Evolutionary conservation across 2,329 filamentous ascomycete species (phyloP), one percentile per base, ranked within the genome.

Genomic region (Fusarium agapanthi): DNA sequence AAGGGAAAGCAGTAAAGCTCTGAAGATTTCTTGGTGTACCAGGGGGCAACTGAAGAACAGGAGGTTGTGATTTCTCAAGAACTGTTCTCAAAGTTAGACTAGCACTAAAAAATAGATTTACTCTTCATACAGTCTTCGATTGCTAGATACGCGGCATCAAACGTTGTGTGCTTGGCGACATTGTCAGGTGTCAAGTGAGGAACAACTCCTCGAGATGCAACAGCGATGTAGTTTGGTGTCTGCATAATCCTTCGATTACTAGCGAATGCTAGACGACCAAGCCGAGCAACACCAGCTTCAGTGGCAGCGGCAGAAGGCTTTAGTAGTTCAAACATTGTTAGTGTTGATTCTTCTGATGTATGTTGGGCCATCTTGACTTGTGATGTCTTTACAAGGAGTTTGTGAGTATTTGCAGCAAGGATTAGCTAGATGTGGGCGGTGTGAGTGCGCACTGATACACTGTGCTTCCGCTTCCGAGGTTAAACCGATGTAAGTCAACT

Each of bases 171-270:
- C 61, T 89, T 91, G 44, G 83, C 81, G 73, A 96, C 86, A 69
- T 92, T 92, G 84, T 99, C 96, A 43, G 95, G 95, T 7, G 95
- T 93, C 72, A 99, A 83, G 83, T 99, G 96, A 57, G 96, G 95
- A 40, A 98, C 85, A 4, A 89, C 89, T 28, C 96, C 96, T 77
- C 96, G 89, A 38, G 96, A 98, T 7, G 93, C 93, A 73, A 93
- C 86, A 56, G 90, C 91, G 65, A 97, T 84, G 81, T 92, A 97
- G 79, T 93, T 92, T 47, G 96, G 96, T 35, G 96, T 99, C 26
- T 92, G 85, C 72, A 98, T 86, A n/a, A 87, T 82, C 69, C 86
- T 88, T 66, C 93, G 87, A 45, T 82, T 90, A 76, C 82, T 90
- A 76, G 81, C 85, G 11, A 96, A 80, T 9, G 86, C 83, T 30